Evolutionary conservation across 371 early-diverging fungal genomes (phyloP).

Genomic region (Rhizomucor miehei): DNA sequence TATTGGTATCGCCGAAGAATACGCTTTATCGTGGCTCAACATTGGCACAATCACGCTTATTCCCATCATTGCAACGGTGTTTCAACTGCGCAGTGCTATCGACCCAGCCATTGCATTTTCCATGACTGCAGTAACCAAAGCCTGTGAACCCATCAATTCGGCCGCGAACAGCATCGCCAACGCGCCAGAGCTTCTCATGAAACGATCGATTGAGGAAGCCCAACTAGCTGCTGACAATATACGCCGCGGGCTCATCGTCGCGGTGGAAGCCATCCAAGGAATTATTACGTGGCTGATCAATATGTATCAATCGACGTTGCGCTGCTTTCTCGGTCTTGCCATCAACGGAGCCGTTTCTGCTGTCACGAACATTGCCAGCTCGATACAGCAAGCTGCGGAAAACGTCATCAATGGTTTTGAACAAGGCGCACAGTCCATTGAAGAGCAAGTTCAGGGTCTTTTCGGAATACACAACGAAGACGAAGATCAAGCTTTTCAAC

Average conservation of each 20-base stretch:
- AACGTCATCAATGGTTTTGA: constrained; percentile 13
- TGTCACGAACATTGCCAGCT: constrained; percentile 18
- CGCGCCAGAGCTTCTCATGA: not conserved
- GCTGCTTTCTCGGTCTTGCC: constrained; percentile 33
- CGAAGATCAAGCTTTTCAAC: not conserved
- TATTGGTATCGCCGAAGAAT: constrained; percentile 1
- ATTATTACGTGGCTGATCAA: constrained; percentile 24
- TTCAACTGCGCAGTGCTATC: constrained; percentile 4
- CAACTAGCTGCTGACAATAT: constrained; percentile 19
- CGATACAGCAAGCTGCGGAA: constrained; percentile 28
- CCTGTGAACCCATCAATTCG: constrained; percentile 5
- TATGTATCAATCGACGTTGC: constrained; percentile 37
- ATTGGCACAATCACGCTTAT: constrained; percentile 7
- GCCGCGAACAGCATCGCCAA: not conserved
- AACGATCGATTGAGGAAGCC: constrained; percentile 1
- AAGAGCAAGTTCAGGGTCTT: not conserved
- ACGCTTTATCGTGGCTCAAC: constrained; percentile 16
- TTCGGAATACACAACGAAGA: not conserved
- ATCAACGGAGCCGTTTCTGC: constrained; percentile 21
- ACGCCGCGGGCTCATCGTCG: constrained; percentile 10
- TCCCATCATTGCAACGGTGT: constrained; percentile 1
- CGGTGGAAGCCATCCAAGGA: constrained; percentile 14
- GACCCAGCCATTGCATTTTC: not conserved
- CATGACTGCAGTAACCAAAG: not conserved
- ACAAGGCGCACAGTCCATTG: not conserved